These are phyloP conservation scores for Kurtzmaniella quercitrusa DNA, from an alignment of 1,139 yeast species.

Conservation along the genomic window DNA sequence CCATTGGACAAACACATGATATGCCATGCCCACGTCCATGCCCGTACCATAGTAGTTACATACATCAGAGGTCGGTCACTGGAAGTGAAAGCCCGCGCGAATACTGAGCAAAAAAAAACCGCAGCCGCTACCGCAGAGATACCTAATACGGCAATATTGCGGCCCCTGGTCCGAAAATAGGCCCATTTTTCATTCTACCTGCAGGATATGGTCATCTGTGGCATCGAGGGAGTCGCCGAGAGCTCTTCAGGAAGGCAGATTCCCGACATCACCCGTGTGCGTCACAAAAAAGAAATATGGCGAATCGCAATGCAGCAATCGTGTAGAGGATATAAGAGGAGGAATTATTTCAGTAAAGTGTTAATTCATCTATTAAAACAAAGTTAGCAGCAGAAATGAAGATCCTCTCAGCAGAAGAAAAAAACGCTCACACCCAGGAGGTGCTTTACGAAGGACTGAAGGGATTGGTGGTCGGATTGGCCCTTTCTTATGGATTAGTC, in stretches of 20 bases:
- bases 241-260: neutral
- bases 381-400: slow-evolving; percentile 55
- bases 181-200: neutral
- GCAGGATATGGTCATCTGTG: neutral
- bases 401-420: slow-evolving; percentile 61
- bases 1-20: too few species aligned
- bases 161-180: neutral
- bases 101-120: neutral
- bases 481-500: slow-evolving; percentile 47
- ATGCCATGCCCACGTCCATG: too few species aligned
- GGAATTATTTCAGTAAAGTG: neutral
- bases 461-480: slow-evolving; percentile 57
- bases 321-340: neutral
- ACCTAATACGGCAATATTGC: neutral
- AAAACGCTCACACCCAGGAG: slow-evolving; percentile 55
- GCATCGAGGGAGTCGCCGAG: neutral
- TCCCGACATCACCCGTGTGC: neutral
- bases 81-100: neutral
- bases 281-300: neutral
- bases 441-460: slow-evolving; percentile 57
- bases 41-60: too few species aligned
- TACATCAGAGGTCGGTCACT: too few species aligned
- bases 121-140: neutral
- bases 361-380: too few species aligned
- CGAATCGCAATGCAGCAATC: neutral